Base-by-base conservation (phyloP, 345 rosid genomes). In the Ailanthus altissimus region DNA sequence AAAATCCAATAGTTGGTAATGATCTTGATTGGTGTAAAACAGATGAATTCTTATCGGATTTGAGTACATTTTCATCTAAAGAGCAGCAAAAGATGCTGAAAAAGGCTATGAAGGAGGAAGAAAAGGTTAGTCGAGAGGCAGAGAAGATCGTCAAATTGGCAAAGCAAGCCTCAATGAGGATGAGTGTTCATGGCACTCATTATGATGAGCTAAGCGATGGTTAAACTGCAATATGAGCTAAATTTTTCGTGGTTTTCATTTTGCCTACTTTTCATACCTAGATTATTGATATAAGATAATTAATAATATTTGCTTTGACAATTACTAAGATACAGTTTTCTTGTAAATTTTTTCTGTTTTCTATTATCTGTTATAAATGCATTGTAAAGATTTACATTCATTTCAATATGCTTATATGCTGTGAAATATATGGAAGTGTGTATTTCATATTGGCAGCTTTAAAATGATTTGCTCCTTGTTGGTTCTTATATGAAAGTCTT, bases 141-240 rank as follows among this genome's bases (percentile, higher is more conserved):
- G 93, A 90, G 78, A 85, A 86, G 67, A 87, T 92, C 56, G 88
- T 89, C 67, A 86, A 84, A 74, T 84, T 81, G 90, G 90, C 97
- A 0, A 90, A 87, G 76, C 91, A 91, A 23, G 90, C 90, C 0
- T 91, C 98, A 0, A 80, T 85, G 5, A 88, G 82, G 80, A 82
- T 83, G 80, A 72, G 18, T 63, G 67, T 36, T 73, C 78, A 53
- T 40, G 81, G 74, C 21, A 21, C 78, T 23, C 81, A 77, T 45
- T 79, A 85, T 75, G 86, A 77, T 73, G 86, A 74, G 68, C 72
- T 74, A 20, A 81, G 83, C 32, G 89, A 84, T 77, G 85, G 80
- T 70, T 81, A 79, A 4, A 15, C 43, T 38, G 20, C 63, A 81
- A 66, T 69, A 64, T 42, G 74, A 70, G 60, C 20, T n/a, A 32